phyloP scores from a whole-genome alignment of 1,284 basidiomycete genomes.

The Phellopilus nigrolimitatus region DNA sequence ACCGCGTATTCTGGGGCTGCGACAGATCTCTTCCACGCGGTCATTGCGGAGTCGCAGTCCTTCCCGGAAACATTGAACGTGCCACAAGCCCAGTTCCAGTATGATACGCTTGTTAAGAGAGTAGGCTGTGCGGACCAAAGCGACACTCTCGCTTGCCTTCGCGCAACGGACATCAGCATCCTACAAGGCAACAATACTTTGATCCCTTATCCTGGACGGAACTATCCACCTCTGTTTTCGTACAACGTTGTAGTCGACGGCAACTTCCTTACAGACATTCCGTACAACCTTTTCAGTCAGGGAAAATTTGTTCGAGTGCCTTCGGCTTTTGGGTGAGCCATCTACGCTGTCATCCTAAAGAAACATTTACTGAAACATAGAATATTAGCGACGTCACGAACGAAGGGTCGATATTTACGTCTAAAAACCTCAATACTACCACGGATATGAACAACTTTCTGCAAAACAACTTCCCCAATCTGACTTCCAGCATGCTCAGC shows the following conservation, averaged over 20 bases:
- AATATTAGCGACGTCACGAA: conserved; percentile 22
- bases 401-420: conserved; percentile 22
- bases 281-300: conserved; percentile 20
- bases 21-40: no score
- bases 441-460: conserved; percentile 22
- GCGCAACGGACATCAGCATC: conserved; percentile 15
- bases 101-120: conserved; percentile 20
- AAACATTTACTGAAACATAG: not conserved
- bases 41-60: conserved; percentile 22
- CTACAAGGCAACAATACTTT: conserved; percentile 20
- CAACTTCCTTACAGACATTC: conserved; percentile 20
- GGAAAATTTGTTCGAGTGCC: conserved; percentile 24
- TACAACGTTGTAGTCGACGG: conserved; percentile 22
- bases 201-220: conserved; percentile 21
- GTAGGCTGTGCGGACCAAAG: conserved; percentile 19
- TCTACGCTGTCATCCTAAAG: not conserved
- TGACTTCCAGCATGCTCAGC: conserved; percentile 16
- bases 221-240: conserved; percentile 15
- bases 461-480: conserved; percentile 21
- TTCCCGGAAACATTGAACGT: conserved; percentile 21
- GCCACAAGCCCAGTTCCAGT: conserved; percentile 22
- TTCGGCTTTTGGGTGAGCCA: conserved; percentile 22
- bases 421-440: conserved; percentile 16
- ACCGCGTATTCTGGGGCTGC: no score
- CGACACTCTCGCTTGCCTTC: conserved; percentile 20